phyloP scores from a whole-genome alignment of 768 basidiomycete genomes.

The Suillus cothurnatus region DNA sequence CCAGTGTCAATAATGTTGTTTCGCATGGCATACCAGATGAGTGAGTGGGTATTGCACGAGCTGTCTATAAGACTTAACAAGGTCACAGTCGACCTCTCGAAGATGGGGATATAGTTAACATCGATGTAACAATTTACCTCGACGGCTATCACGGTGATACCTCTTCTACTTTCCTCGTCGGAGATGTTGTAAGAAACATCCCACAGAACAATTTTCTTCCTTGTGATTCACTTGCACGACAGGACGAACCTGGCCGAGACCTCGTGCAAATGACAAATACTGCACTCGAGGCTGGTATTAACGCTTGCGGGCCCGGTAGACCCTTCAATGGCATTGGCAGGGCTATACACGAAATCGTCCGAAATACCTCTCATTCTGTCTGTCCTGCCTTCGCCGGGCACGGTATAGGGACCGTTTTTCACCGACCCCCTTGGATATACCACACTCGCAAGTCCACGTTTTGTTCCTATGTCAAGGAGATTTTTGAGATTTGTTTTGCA shows the following conservation, averaged over 20 bases:
- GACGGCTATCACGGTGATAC: conserved; percentile 91
- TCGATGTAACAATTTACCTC: conserved; percentile 86
- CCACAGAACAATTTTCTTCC: background rate
- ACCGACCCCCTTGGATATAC: conserved; percentile 80
- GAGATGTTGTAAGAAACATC: conserved; percentile 59
- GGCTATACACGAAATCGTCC: conserved; percentile 60
- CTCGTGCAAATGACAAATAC: conserved; percentile 63
- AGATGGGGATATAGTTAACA: conserved; percentile 84
- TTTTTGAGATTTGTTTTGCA: conserved; percentile 29
- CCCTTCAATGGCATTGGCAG: conserved; percentile 72
- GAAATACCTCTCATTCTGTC: conserved; percentile 49
- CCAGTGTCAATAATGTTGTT: conserved; percentile 85
- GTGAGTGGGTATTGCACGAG: conserved; percentile 44
- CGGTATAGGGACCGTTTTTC: conserved; percentile 83
- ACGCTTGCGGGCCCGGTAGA: conserved; percentile 69
- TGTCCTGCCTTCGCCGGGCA: conserved; percentile 81
- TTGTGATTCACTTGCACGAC: background rate
- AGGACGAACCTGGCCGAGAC: conserved; percentile 73
- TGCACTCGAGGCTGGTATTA: conserved; percentile 72
- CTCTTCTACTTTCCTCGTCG: conserved; percentile 80
- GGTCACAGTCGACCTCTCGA: conserved; percentile 71
- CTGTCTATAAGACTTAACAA: conserved; percentile 6
- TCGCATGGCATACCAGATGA: conserved; percentile 91
- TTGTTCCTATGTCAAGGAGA: background rate
- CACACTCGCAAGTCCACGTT: conserved; percentile 59